phyloP scores from a whole-genome alignment of 1,284 basidiomycete genomes.

The Schizophyllum amplum region DNA sequence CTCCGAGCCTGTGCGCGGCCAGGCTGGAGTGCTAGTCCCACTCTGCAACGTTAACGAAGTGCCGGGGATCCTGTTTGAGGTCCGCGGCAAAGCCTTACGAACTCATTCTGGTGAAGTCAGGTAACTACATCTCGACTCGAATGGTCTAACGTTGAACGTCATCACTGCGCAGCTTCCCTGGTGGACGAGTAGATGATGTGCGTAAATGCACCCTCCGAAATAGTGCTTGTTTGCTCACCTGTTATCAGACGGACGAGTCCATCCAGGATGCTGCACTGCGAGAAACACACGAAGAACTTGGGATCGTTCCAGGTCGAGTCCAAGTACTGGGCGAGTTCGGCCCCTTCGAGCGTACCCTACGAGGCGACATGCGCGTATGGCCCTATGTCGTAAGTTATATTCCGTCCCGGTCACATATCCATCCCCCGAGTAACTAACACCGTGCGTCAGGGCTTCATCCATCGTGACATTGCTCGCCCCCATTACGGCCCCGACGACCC shows the following conservation, averaged over 20 bases:
- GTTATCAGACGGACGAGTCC: constrained; percentile 44
- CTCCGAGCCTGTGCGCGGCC: too few relatives aligned
- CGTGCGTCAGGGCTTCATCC: constrained; percentile 50
- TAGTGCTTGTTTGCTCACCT: constrained; percentile 2
- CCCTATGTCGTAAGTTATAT: constrained; percentile 60
- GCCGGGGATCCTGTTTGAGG: constrained; percentile 64
- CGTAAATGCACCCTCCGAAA: constrained; percentile 12
- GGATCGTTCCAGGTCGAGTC: constrained; percentile 46
- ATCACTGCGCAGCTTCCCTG: constrained; percentile 54
- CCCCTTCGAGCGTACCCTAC: constrained; percentile 51
- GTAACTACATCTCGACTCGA: constrained; percentile 28
- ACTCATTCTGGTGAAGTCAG: constrained; percentile 77
- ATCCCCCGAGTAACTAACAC: neutral
- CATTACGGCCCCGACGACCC: constrained; percentile 29
- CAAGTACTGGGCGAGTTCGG: constrained; percentile 60
- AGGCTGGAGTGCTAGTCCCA: constrained; percentile 68
- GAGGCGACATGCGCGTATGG: constrained; percentile 57
- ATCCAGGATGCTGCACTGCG: constrained; percentile 53
- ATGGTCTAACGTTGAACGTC: neutral
- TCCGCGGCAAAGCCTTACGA: constrained; percentile 57
- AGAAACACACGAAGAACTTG: constrained; percentile 70
- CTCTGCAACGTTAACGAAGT: constrained; percentile 60
- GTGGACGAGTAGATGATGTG: constrained; percentile 63
- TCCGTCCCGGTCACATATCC: neutral
- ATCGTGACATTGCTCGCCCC: constrained; percentile 17